Evolutionary conservation across 2,329 filamentous ascomycete species (phyloP).

Genomic region (Pseudogymnoascus sp.): DNA sequence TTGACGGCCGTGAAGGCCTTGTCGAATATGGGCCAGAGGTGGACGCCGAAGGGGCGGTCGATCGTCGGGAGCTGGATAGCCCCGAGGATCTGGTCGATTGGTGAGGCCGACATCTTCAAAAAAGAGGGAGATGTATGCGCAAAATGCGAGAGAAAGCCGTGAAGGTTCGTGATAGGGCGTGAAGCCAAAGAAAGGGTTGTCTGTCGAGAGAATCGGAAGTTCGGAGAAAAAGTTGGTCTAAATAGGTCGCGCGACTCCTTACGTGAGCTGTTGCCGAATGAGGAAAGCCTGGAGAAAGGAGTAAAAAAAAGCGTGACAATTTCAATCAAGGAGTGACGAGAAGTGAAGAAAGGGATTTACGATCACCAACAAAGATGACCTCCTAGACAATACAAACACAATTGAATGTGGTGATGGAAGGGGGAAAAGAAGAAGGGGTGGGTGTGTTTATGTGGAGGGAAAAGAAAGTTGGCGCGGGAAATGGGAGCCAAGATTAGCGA

Average conservation of each 20-base stretch:
- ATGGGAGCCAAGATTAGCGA: not conserved
- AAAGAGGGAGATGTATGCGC: not conserved
- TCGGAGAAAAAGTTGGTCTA: conserved; percentile 8
- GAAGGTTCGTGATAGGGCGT: conserved; percentile 8
- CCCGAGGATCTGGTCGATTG: conserved; percentile 32
- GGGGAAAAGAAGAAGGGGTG: conserved; percentile 21
- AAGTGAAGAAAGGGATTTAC: conserved; percentile 14
- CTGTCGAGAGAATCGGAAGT: conserved; percentile 11
- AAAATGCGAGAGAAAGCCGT: not conserved
- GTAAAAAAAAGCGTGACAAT: conserved; percentile 13
- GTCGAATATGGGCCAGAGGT: conserved; percentile 91
- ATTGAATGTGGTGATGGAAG: conserved; percentile 20
- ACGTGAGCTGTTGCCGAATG: conserved; percentile 6
- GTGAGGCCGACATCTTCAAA: conserved; percentile 10
- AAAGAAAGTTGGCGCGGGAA: conserved; percentile 16
- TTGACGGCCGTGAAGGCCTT: conserved; percentile 68
- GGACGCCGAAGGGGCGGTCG: conserved; percentile 84
- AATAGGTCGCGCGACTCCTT: conserved; percentile 10
- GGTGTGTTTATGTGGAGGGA: conserved; percentile 26
- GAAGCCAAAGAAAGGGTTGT: conserved; percentile 11
- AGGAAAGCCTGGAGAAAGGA: conserved; percentile 6
- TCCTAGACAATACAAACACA: conserved; percentile 14
- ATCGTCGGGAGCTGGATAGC: conserved; percentile 65
- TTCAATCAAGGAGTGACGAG: conserved; percentile 35
- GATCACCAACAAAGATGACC: conserved; percentile 16